Evolutionary conservation across 495 filamentous ascomycete genomes (phyloP).

Genomic region (Astrothelium macrocarpum): DNA sequence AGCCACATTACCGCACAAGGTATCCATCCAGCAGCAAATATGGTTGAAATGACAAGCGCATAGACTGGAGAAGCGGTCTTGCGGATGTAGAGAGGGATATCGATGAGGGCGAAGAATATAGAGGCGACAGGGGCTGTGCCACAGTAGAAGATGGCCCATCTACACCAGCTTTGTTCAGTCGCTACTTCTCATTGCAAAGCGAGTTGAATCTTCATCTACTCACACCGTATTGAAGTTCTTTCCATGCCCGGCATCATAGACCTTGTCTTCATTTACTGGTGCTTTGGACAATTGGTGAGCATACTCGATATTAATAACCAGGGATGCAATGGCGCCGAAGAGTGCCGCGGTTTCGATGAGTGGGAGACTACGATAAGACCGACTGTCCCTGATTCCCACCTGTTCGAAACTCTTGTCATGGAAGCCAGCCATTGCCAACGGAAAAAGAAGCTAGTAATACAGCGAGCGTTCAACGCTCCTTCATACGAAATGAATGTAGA

Average conservation of each 20-base stretch:
- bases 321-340: slow-evolving; percentile 1
- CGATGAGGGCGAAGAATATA: background rate
- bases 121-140: background rate
- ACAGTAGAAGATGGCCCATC: background rate
- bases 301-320: slow-evolving; percentile 1
- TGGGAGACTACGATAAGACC: background rate
- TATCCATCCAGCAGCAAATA: slow-evolving; percentile 6
- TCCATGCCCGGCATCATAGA: background rate
- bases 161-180: background rate
- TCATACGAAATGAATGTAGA: background rate
- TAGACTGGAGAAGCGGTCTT: background rate
- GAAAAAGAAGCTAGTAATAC: slow-evolving; percentile 3
- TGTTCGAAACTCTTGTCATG: background rate
- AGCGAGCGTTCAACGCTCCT: background rate
- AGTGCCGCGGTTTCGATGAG: background rate
- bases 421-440: background rate
- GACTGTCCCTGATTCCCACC: slow-evolving; percentile 3
- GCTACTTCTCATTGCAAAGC: background rate
- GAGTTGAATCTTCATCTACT: background rate
- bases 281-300: background rate
- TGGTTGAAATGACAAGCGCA: background rate
- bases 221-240: background rate
- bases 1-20: slow-evolving; percentile 1
- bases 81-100: background rate
- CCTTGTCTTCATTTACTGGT: background rate